phyloP scores from a whole-genome alignment of 441 rosid genomes.

The Euphorbia neoarborescens region DNA sequence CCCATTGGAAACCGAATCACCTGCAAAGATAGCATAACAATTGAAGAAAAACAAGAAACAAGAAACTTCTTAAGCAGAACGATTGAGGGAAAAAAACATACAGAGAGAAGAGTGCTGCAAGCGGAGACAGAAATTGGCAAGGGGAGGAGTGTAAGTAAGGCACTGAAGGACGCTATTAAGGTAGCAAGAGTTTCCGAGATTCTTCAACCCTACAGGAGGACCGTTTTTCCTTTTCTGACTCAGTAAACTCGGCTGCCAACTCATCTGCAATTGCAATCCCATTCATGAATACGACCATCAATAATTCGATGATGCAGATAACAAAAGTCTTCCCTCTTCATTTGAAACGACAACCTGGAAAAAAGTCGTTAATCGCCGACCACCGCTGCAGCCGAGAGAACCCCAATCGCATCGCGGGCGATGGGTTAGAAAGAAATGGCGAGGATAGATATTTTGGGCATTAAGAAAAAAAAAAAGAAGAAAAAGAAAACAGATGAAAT shows the following conservation, averaged over 20 bases:
- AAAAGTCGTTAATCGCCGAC: neutral
- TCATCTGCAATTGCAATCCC: slow-evolving; percentile 65
- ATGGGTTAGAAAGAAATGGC: neutral
- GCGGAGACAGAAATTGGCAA: slow-evolving; percentile 88
- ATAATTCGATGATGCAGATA: neutral
- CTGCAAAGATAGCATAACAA: slow-evolving; percentile 24
- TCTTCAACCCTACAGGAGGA: slow-evolving; percentile 78
- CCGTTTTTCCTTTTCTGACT: slow-evolving; percentile 63
- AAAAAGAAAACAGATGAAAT: neutral
- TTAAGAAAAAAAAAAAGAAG: neutral
- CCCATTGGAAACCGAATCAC: slow-evolving; percentile 50
- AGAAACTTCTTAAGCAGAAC: neutral
- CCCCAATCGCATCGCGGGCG: slow-evolving; percentile 14
- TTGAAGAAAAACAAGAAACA: neutral
- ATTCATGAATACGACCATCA: slow-evolving; percentile 22
- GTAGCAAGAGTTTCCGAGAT: slow-evolving; percentile 95
- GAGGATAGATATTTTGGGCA: neutral
- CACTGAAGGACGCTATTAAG: slow-evolving; percentile 98
- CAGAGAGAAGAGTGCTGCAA: slow-evolving; percentile 77
- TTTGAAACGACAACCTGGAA: slow-evolving; percentile 2
- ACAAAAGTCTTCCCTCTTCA: slow-evolving; percentile 11
- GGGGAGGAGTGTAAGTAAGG: slow-evolving; percentile 95
- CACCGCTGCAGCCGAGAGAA: neutral
- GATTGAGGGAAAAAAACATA: slow-evolving; percentile 19
- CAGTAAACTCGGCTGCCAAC: slow-evolving; percentile 84